Conservation (phyloP, 306 rosid species). For the Medicago truncatula region MtrunA17r5.0-ANR NC_053043.1:31714001-31714500, state of each 20-base stretch:
- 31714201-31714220: conserved; percentile 10
- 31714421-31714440: conserved; percentile 89
- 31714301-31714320: conserved; percentile 89
- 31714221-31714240: conserved; percentile 30
- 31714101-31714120: conserved; percentile 80
- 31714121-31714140: conserved; percentile 59
- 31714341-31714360: conserved; percentile 36
- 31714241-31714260: conserved; percentile 68
- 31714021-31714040: conserved; percentile 83
- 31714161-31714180: conserved; percentile 33
- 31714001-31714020: conserved; percentile 96
- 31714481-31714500: conserved; percentile 23
- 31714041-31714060: conserved; percentile 93
- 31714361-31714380: conserved; percentile 37
- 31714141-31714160: conserved; percentile 44
- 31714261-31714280: conserved; percentile 89
- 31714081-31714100: conserved; percentile 80
- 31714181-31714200: conserved; percentile 8
- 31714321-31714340: conserved; percentile 95
- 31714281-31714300: conserved; percentile 91
- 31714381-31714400: conserved; percentile 37
- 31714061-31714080: conserved; percentile 94
- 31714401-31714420: conserved; percentile 84
- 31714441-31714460: conserved; percentile 86
- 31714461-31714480: conserved; percentile 30